phyloP scores from a whole-genome alignment of 164 flowering plant genomes.

The Nymphaea thermarum region DNA sequence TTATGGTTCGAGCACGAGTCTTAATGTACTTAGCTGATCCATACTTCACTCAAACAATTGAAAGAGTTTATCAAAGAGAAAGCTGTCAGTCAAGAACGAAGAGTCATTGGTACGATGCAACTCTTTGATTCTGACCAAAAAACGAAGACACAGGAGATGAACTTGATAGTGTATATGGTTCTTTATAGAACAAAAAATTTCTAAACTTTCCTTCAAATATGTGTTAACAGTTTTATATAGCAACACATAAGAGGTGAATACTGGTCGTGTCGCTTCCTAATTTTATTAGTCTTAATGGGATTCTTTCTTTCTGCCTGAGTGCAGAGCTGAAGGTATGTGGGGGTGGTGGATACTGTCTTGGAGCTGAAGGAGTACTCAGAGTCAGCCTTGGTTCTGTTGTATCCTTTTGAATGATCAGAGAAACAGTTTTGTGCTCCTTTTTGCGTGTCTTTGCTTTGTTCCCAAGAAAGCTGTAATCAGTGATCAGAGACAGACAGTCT shows the following conservation, averaged over 20 bases:
- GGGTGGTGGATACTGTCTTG: constrained; percentile 54
- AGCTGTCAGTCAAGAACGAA: too few species aligned
- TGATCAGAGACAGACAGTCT: not conserved
- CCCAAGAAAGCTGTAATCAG: not conserved
- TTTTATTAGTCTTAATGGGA: not conserved
- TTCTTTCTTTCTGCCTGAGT: constrained; percentile 1
- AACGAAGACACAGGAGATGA: too few species aligned
- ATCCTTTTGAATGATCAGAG: constrained; percentile 33
- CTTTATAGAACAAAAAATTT: too few species aligned
- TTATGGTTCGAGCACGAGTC: too few species aligned
- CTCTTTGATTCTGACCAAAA: too few species aligned
- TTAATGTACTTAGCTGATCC: too few species aligned
- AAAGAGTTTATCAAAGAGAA: too few species aligned
- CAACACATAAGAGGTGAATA: not conserved
- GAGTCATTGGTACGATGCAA: too few species aligned
- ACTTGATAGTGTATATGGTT: too few species aligned
- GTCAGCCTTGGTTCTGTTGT: constrained; percentile 90
- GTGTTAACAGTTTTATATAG: not conserved
- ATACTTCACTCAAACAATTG: too few species aligned
- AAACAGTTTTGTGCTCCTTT: not conserved
- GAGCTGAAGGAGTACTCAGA: constrained; percentile 80
- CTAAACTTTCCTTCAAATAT: not conserved
- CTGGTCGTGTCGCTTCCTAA: not conserved
- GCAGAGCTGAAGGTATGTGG: constrained; percentile 60
- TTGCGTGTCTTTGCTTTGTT: not conserved